Percentiles rank a stretch among this genome's conserved stretches.
Conservation (phyloP, 1,139 yeast species). For the Taphrina confusa region DNA sequence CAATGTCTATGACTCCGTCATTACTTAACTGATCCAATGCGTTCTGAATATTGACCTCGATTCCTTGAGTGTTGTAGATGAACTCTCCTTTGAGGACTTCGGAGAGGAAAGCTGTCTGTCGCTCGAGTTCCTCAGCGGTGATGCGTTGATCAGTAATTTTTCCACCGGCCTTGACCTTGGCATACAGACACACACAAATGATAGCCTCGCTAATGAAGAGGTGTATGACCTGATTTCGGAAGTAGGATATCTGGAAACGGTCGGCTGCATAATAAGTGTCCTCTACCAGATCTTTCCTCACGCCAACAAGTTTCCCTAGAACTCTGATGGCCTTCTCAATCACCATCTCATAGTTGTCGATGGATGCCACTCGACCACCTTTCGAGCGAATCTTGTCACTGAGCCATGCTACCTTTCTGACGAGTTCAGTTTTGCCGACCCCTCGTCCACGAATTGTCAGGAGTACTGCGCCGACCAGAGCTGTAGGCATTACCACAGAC, state of each 20-base stretch:
- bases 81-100: constrained; percentile 49
- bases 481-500: constrained; percentile 53
- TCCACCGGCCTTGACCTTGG: constrained; percentile 42
- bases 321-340: constrained; percentile 49
- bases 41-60: constrained; percentile 46
- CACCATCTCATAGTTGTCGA: constrained; percentile 47
- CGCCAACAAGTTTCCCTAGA: constrained; percentile 49
- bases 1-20: constrained; percentile 44
- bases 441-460: constrained; percentile 50
- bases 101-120: constrained; percentile 47
- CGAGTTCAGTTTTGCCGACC: constrained; percentile 46
- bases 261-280: constrained; percentile 50
- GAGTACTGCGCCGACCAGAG: constrained; percentile 50
- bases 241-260: constrained; percentile 50
- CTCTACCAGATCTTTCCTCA: constrained; percentile 46
- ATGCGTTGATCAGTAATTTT: constrained; percentile 41
- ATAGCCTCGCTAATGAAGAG: constrained; percentile 51
- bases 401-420: constrained; percentile 48
- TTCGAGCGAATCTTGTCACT: constrained; percentile 46
- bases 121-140: constrained; percentile 42
- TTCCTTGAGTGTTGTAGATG: constrained; percentile 49
- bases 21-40: constrained; percentile 45
- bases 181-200: constrained; percentile 48
- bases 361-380: constrained; percentile 48
- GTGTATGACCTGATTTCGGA: constrained; percentile 52